These are phyloP conservation scores for Waltiozyma sp. DNA, from an alignment of 1,139 yeast species.

Conservation along the genomic window DNA sequence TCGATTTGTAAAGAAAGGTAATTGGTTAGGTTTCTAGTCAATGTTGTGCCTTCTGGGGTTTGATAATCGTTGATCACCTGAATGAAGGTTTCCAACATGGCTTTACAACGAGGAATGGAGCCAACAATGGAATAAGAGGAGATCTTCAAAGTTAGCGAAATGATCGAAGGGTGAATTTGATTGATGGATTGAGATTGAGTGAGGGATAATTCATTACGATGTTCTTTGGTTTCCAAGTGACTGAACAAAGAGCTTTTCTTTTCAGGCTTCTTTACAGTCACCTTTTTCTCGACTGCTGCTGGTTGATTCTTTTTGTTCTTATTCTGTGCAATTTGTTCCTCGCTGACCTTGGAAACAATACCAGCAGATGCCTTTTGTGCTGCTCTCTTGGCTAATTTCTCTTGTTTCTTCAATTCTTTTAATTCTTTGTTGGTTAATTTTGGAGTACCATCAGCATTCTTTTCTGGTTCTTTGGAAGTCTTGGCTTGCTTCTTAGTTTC, in stretches of 20 bases:
- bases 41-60: conserved; percentile 78
- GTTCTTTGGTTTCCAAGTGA: conserved; percentile 78
- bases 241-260: conserved; percentile 59
- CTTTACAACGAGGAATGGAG: conserved; percentile 71
- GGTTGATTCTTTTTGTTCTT: background rate
- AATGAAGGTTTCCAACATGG: conserved; percentile 81
- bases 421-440: conserved; percentile 67
- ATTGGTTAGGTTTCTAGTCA: conserved; percentile 80
- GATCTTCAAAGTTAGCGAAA: conserved; percentile 68
- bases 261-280: conserved; percentile 23
- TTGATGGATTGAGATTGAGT: conserved; percentile 28
- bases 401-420: conserved; percentile 78
- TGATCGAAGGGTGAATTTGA: conserved; percentile 79
- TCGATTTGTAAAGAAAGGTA: conserved; percentile 94
- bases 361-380: conserved; percentile 48
- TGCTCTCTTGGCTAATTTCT: conserved; percentile 84
- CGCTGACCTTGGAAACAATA: conserved; percentile 15
- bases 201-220: conserved; percentile 50
- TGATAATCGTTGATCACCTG: conserved; percentile 67
- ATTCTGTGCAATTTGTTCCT: conserved; percentile 2
- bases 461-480: background rate
- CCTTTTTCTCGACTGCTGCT: conserved; percentile 19
- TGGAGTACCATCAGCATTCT: conserved; percentile 2
- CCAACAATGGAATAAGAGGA: conserved; percentile 86
- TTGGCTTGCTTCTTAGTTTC: background rate